Conservation (phyloP, 495 filamentous ascomycete genomes). For the Parachaetomium inaequale region DNA sequence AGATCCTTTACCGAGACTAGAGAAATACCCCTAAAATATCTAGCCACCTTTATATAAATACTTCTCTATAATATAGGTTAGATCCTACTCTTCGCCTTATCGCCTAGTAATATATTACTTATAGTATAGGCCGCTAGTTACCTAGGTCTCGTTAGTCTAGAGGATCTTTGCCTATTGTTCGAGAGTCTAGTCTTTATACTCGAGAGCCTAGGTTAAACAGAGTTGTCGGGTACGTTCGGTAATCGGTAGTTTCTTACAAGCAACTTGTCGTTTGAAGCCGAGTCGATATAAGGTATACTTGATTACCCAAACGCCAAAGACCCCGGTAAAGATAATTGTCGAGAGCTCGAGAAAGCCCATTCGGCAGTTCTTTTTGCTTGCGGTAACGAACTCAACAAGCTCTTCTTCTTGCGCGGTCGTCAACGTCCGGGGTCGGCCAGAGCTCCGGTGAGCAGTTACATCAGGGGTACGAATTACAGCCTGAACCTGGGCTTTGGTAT, state of each 20-base stretch:
- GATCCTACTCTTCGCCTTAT: slow-evolving; percentile 19
- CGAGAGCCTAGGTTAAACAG: slow-evolving; percentile 22
- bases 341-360: slow-evolving; percentile 13
- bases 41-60: slow-evolving; percentile 22
- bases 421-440: slow-evolving; percentile 10
- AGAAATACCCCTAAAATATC: slow-evolving; percentile 34
- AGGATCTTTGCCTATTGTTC: slow-evolving; percentile 30
- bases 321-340: slow-evolving; percentile 1
- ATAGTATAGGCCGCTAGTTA: slow-evolving; percentile 14
- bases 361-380: not conserved
- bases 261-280: slow-evolving; percentile 15
- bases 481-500: slow-evolving; percentile 6
- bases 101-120: slow-evolving; percentile 22
- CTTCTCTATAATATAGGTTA: slow-evolving; percentile 19
- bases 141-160: slow-evolving; percentile 36
- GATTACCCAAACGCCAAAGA: slow-evolving; percentile 13
- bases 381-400: slow-evolving; percentile 12
- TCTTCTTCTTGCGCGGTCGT: slow-evolving; percentile 9
- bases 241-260: slow-evolving; percentile 18
- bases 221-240: not conserved
- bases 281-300: slow-evolving; percentile 17
- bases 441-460: not conserved
- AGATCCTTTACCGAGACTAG: slow-evolving; percentile 24
- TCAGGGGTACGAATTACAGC: not conserved
- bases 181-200: slow-evolving; percentile 22